Evolutionary conservation across 1,139 yeast genomes (phyloP).

Genomic region (Yamadazyma kanchanaburiensis): DNA sequence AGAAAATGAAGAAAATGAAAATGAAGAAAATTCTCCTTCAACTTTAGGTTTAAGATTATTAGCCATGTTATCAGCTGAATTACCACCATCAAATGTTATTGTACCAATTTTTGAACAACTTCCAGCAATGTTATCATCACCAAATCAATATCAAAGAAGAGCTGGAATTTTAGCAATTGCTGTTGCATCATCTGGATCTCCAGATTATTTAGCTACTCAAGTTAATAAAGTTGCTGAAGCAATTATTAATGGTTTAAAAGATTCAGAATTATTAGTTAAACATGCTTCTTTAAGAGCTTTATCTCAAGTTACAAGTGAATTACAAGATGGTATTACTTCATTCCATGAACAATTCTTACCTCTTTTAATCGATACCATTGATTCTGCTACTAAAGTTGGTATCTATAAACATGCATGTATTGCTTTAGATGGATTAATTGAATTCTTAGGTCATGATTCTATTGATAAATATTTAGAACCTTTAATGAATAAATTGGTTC

Average conservation of each 20-base stretch:
- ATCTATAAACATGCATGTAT: constrained; percentile 88
- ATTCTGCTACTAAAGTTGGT: constrained; percentile 76
- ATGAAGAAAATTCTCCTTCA: constrained; percentile 83
- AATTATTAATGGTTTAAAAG: constrained; percentile 74
- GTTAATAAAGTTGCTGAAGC: constrained; percentile 70
- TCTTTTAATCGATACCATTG: constrained; percentile 81
- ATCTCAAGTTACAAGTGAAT: constrained; percentile 73
- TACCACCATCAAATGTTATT: constrained; percentile 92
- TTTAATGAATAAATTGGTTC: constrained; percentile 84
- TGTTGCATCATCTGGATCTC: constrained; percentile 88
- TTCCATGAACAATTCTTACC: constrained; percentile 83
- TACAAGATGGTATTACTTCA: constrained; percentile 80
- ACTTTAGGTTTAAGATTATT: constrained; percentile 78
- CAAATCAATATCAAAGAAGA: constrained; percentile 76
- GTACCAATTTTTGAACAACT: constrained; percentile 72
- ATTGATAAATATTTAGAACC: constrained; percentile 80
- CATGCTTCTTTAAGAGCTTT: constrained; percentile 85
- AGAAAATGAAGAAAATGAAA: constrained; percentile 87
- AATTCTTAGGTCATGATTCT: constrained; percentile 86
- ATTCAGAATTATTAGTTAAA: constrained; percentile 71
- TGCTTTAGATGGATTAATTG: constrained; percentile 89
- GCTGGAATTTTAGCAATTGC: constrained; percentile 83
- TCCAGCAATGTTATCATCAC: constrained; percentile 57
- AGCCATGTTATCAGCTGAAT: constrained; percentile 72
- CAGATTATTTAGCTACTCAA: constrained; percentile 82